Evolutionary conservation across 2,329 filamentous ascomycete species (phyloP).

Genomic region (Graphilbum sp.): DNA sequence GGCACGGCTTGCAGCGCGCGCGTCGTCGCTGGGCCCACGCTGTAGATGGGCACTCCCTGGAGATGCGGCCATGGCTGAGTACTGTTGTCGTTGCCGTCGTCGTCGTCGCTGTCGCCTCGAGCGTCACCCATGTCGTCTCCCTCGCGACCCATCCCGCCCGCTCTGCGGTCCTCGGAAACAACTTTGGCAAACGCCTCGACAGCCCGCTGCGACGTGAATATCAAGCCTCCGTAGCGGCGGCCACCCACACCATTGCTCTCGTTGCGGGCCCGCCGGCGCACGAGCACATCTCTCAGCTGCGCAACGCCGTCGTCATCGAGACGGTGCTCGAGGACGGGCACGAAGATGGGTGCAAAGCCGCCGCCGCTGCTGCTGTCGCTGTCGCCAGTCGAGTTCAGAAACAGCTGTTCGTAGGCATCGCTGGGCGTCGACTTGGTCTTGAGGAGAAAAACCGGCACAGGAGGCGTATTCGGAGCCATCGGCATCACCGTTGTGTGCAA

Average conservation of each 20-base stretch:
- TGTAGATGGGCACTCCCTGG: slow-evolving; percentile 49
- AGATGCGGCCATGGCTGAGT: slow-evolving; percentile 31
- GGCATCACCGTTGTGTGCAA: not conserved
- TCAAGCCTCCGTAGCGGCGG: slow-evolving; percentile 50
- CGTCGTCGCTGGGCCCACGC: slow-evolving; percentile 66
- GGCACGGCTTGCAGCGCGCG: slow-evolving; percentile 48
- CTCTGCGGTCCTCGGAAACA: slow-evolving; percentile 29
- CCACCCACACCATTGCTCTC: slow-evolving; percentile 12
- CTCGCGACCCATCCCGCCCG: not conserved
- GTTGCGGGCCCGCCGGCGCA: slow-evolving; percentile 20
- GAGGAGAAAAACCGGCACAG: slow-evolving; percentile 48
- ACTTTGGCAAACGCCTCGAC: slow-evolving; percentile 60
- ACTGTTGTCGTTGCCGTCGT: slow-evolving; percentile 3
- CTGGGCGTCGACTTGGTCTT: slow-evolving; percentile 60
- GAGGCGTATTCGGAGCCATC: slow-evolving; percentile 2
- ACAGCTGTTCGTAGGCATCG: slow-evolving; percentile 58
- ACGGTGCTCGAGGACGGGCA: slow-evolving; percentile 60
- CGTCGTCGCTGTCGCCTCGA: slow-evolving; percentile 16
- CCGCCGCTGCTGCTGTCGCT: not conserved
- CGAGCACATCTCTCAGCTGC: slow-evolving; percentile 34
- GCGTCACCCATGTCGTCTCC: too few relatives aligned
- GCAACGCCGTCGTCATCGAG: slow-evolving; percentile 44
- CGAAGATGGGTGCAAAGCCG: slow-evolving; percentile 48
- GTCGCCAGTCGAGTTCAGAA: slow-evolving; percentile 29
- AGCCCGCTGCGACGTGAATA: slow-evolving; percentile 72